A percentile compares a stretch with the other conserved stretches of the same genome.
Conservation (phyloP, 1,139 yeast species). For the Torulaspora pretoriensis region DNA sequence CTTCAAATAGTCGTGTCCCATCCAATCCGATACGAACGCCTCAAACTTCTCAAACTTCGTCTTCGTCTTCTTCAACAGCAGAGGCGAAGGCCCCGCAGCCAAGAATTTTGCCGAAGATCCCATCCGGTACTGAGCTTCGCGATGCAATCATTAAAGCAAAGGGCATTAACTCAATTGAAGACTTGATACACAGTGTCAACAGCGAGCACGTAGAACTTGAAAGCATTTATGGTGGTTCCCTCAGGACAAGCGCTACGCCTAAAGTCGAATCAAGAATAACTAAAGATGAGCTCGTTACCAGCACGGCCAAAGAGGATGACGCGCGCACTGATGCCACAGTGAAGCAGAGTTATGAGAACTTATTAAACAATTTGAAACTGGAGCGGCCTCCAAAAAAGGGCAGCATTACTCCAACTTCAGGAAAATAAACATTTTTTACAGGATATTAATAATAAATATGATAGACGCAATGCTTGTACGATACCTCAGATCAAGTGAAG, state of each 20-base stretch:
- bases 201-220: conserved; percentile 50
- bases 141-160: conserved; percentile 75
- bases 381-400: conserved; percentile 41
- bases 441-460: conserved; percentile 4
- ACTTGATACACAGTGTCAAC: conserved; percentile 63
- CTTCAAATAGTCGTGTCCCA: conserved; percentile 3
- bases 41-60: conserved; percentile 14
- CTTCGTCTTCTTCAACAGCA: conserved; percentile 15
- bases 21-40: conserved; percentile 12
- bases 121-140: conserved; percentile 71
- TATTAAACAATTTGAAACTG: conserved; percentile 54
- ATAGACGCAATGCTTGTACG: neutral
- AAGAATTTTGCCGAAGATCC: conserved; percentile 41
- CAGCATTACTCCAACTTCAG: neutral
- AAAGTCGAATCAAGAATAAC: neutral
- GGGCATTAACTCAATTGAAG: conserved; percentile 68
- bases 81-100: conserved; percentile 7
- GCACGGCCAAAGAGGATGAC: conserved; percentile 15
- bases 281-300: neutral
- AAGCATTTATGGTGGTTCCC: conserved; percentile 45
- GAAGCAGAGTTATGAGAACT: conserved; percentile 67
- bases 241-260: conserved; percentile 16
- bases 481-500: conserved; percentile 5
- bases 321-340: conserved; percentile 41
- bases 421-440: neutral